Evolutionary conservation across 805 yeast species (phyloP).

Genomic region (Zygoascus tannicola): DNA sequence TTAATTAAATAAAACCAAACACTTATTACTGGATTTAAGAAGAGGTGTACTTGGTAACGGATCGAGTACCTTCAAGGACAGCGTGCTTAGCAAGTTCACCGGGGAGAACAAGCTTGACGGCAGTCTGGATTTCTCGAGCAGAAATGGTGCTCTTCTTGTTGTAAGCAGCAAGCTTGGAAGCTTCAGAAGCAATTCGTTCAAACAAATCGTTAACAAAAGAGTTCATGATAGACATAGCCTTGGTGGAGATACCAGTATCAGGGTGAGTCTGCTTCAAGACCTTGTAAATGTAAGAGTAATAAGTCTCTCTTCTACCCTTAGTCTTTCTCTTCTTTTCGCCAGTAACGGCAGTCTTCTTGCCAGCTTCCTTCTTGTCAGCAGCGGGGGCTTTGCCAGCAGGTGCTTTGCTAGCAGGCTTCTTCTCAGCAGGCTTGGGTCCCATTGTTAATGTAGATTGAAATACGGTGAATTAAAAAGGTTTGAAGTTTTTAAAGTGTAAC

Average conservation of each 20-base stretch:
- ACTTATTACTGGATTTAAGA: slow-evolving; percentile 15
- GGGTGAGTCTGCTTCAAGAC: slow-evolving; percentile 98
- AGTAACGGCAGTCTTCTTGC: slow-evolving; percentile 76
- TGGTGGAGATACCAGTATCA: slow-evolving; percentile 98
- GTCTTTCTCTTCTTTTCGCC: slow-evolving; percentile 83
- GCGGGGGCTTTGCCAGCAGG: slow-evolving; percentile 88
- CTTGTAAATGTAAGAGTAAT: slow-evolving; percentile 96
- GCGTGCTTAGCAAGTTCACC: slow-evolving; percentile 99
- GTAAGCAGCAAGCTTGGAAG: slow-evolving; percentile 97
- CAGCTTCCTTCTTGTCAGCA: slow-evolving; percentile 86
- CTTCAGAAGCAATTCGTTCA: slow-evolving; percentile 96
- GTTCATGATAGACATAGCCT: slow-evolving; percentile 98
- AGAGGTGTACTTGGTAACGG: slow-evolving; percentile 93
- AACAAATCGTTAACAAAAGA: slow-evolving; percentile 96
- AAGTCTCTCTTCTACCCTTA: slow-evolving; percentile 95
- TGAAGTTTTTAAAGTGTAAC: slow-evolving; percentile 13
- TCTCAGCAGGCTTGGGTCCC: slow-evolving; percentile 42
- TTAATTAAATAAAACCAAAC: slow-evolving; percentile 6
- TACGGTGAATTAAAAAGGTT: slow-evolving; percentile 1
- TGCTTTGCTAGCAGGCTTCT: slow-evolving; percentile 45
- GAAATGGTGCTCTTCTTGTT: slow-evolving; percentile 97
- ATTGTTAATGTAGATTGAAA: slow-evolving; percentile 20
- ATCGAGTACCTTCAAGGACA: slow-evolving; percentile 97
- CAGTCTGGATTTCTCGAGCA: slow-evolving; percentile 97
- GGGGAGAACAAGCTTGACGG: slow-evolving; percentile 94